These are phyloP conservation scores for Acrocalymma vagum DNA, from an alignment of 2,329 filamentous ascomycete genomes.

Conservation along the genomic window DNA sequence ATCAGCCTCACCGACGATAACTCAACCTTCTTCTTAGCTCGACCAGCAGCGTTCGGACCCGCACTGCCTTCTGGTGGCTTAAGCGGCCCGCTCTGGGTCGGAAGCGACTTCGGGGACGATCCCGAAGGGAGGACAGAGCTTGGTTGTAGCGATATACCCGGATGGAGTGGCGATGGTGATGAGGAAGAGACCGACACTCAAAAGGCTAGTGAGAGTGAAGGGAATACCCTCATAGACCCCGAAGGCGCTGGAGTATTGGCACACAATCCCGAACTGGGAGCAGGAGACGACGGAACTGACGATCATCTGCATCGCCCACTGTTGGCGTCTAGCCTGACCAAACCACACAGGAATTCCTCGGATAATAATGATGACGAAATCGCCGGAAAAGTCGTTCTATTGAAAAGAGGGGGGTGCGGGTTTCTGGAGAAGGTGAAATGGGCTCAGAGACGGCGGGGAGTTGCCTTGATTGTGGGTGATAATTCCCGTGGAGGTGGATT, in stretches of 20 bases:
- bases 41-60: conserved; percentile 93
- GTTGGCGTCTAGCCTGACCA: conserved; percentile 48
- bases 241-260: too few relatives aligned
- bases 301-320: conserved; percentile 74
- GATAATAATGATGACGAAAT: conserved; percentile 85
- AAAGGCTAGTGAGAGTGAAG: conserved; percentile 1
- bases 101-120: conserved; percentile 89
- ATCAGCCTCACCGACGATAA: conserved; percentile 98
- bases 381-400: conserved; percentile 86
- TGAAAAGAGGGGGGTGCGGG: conserved; percentile 92
- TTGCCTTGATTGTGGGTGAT: conserved; percentile 93
- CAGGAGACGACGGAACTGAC: conserved; percentile 79
- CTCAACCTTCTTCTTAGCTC: conserved; percentile 92
- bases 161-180: conserved; percentile 65
- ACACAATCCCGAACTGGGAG: too few relatives aligned
- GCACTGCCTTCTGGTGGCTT: conserved; percentile 77
- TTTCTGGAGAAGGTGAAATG: conserved; percentile 98
- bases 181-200: conserved; percentile 1
- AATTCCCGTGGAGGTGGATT: conserved; percentile 87
- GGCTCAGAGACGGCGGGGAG: conserved; percentile 88
- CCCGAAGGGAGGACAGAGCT: conserved; percentile 75
- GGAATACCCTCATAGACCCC: too few relatives aligned
- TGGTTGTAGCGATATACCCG: conserved; percentile 93
- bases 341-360: conserved; percentile 36
- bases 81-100: conserved; percentile 92